phyloP scores from a whole-genome alignment of 1,139 yeast genomes.

The Arxiozyma bovina region DNA sequence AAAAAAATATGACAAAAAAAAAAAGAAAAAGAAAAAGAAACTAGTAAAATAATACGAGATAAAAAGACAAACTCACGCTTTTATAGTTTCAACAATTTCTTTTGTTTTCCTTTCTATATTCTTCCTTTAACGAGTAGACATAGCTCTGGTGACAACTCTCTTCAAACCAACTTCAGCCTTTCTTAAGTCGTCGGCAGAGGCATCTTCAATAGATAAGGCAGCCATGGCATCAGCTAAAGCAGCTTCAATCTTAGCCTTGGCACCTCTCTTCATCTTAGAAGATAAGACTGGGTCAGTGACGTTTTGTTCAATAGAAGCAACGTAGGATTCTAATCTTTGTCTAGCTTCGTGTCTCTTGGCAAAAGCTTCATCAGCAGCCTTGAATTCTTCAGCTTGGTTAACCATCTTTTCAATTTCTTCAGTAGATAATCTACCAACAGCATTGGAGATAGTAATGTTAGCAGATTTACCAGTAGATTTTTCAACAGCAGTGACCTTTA shows the following conservation, averaged over 20 bases:
- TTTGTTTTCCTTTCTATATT: neutral
- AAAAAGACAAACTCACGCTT: neutral
- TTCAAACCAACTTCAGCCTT: constrained; percentile 98
- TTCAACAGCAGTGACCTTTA: constrained; percentile 99
- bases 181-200: constrained; percentile 94
- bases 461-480: constrained; percentile 99
- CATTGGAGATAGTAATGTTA: constrained; percentile 99
- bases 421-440: constrained; percentile 97
- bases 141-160: constrained; percentile 99
- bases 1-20: neutral
- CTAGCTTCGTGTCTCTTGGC: constrained; percentile 99
- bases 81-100: neutral
- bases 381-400: constrained; percentile 97
- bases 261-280: constrained; percentile 95
- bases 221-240: constrained; percentile 98
- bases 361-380: constrained; percentile 97
- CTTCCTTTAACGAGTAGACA: constrained; percentile 86
- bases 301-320: constrained; percentile 92
- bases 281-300: constrained; percentile 98
- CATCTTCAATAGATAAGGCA: constrained; percentile 94
- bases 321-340: constrained; percentile 98
- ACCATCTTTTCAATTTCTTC: constrained; percentile 99
- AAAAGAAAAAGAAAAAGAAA: neutral
- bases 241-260: constrained; percentile 96
- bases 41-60: neutral